phyloP scores from a whole-genome alignment of 345 rosid genomes.

The Acer negundo region DNA sequence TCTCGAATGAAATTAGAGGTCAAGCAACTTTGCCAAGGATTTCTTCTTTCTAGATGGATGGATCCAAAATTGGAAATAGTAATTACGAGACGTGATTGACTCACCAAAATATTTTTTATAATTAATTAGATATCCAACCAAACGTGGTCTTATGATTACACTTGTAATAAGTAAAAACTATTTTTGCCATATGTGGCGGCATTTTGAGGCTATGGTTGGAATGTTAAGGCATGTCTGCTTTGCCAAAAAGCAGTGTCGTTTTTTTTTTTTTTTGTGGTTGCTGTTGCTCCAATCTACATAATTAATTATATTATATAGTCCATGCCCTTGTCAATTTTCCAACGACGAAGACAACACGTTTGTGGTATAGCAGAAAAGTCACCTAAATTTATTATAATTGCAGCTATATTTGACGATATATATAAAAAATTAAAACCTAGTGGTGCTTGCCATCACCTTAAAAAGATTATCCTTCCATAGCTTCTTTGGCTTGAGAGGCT shows the following conservation, averaged over 20 bases:
- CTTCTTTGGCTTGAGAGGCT: too few species aligned
- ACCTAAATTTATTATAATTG: too few species aligned
- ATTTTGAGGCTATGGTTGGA: constrained; percentile 11
- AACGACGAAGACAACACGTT: neutral
- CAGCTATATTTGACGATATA: too few species aligned
- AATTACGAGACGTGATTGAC: constrained; percentile 40
- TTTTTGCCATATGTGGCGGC: constrained; percentile 26
- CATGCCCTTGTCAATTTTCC: neutral
- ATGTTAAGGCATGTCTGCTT: neutral
- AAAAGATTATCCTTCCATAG: too few species aligned
- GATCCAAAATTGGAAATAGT: too few species aligned
- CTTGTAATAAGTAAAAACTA: neutral
- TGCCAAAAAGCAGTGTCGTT: neutral
- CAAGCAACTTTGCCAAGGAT: constrained; percentile 1
- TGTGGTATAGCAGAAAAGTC: constrained; percentile 3
- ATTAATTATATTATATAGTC: neutral
- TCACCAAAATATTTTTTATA: constrained; percentile 3
- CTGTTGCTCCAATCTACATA: neutral
- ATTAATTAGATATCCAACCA: neutral
- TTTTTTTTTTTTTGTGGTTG: constrained; percentile 4
- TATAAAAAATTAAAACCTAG: too few species aligned
- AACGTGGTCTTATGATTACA: constrained; percentile 17
- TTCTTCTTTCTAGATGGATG: neutral
- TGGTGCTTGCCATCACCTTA: neutral
- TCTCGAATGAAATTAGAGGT: neutral